Percentiles rank a stretch among this genome's conserved stretches.
Conservation (phyloP, 1,284 basidiomycete genomes). For the Trichosporon sp. region DNA sequence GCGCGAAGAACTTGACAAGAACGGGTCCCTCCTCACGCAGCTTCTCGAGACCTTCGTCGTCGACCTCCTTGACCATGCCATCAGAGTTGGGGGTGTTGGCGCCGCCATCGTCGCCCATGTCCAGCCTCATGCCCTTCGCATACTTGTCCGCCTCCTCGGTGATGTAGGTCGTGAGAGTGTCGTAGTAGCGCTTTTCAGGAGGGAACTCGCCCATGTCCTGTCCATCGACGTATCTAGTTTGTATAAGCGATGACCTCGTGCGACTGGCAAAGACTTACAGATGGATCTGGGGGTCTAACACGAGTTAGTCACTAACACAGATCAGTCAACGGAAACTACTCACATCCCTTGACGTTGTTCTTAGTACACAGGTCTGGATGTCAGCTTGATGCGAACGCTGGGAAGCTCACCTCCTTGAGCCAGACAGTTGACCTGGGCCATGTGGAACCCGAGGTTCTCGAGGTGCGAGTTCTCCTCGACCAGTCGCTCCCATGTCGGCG, state of each 20-base stretch:
- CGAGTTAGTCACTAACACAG: background rate
- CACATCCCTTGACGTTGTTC: conserved; percentile 63
- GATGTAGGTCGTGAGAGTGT: conserved; percentile 57
- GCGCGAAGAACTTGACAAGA: conserved; percentile 87
- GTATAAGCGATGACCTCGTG: background rate
- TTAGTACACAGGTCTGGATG: conserved; percentile 67
- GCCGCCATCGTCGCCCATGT: background rate
- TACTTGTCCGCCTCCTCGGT: conserved; percentile 48
- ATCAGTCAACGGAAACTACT: conserved; percentile 13
- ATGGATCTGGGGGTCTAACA: conserved; percentile 65
- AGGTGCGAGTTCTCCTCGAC: conserved; percentile 57
- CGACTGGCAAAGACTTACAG: conserved; percentile 54
- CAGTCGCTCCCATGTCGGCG: conserved; percentile 77
- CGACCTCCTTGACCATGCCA: conserved; percentile 62
- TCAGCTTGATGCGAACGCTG: background rate
- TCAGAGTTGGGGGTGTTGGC: conserved; percentile 54
- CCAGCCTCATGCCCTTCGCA: conserved; percentile 23
- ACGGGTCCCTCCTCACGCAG: conserved; percentile 60
- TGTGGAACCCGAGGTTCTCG: conserved; percentile 59
- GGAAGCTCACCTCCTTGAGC: conserved; percentile 68
- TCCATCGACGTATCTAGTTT: conserved; percentile 56
- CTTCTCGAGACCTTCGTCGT: conserved; percentile 55
- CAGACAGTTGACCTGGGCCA: conserved; percentile 82
- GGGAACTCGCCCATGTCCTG: conserved; percentile 59
- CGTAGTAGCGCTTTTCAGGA: conserved; percentile 54